Conservation (phyloP, 2,329 filamentous ascomycete species). For the Alternaria triticina region DNA sequence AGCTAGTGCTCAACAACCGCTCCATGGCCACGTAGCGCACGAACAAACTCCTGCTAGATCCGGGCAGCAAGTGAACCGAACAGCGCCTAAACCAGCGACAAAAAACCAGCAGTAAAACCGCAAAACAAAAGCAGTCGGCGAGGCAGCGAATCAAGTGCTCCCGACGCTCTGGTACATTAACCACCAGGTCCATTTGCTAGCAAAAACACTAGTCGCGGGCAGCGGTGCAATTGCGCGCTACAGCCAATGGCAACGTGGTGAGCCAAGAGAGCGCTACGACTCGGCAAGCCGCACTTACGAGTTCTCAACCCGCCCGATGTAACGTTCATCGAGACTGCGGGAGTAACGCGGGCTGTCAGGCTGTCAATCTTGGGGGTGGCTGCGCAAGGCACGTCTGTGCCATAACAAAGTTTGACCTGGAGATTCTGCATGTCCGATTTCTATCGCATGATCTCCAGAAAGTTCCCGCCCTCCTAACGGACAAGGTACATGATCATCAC, state of each 20-base stretch:
- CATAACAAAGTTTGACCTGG: neutral
- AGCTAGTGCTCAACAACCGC: slow-evolving; percentile 3
- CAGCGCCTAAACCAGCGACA: slow-evolving; percentile 5
- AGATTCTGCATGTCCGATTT: slow-evolving; percentile 8
- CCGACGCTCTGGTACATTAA: slow-evolving; percentile 20
- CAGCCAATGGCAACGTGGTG: slow-evolving; percentile 16
- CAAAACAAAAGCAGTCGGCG: slow-evolving; percentile 18
- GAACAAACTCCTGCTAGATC: slow-evolving; percentile 5
- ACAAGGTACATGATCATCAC: slow-evolving; percentile 7
- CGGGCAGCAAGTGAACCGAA: slow-evolving; percentile 14
- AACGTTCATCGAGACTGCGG: slow-evolving; percentile 16
- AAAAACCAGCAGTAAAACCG: slow-evolving; percentile 1
- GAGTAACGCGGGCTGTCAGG: slow-evolving; percentile 16
- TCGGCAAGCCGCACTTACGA: slow-evolving; percentile 9
- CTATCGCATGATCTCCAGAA: slow-evolving; percentile 9
- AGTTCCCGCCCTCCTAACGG: slow-evolving; percentile 5
- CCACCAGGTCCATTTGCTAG: slow-evolving; percentile 8
- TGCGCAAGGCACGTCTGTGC: slow-evolving; percentile 9
- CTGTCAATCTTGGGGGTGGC: slow-evolving; percentile 8
- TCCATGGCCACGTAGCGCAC: neutral
- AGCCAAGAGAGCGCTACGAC: slow-evolving; percentile 1
- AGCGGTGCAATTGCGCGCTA: slow-evolving; percentile 18
- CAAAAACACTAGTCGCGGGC: slow-evolving; percentile 14
- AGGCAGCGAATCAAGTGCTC: slow-evolving; percentile 23
- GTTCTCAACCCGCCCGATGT: slow-evolving; percentile 15